phyloP scores from a whole-genome alignment of 108 stramenopile genomes.

The Discostella pseudostelligera region DNA sequence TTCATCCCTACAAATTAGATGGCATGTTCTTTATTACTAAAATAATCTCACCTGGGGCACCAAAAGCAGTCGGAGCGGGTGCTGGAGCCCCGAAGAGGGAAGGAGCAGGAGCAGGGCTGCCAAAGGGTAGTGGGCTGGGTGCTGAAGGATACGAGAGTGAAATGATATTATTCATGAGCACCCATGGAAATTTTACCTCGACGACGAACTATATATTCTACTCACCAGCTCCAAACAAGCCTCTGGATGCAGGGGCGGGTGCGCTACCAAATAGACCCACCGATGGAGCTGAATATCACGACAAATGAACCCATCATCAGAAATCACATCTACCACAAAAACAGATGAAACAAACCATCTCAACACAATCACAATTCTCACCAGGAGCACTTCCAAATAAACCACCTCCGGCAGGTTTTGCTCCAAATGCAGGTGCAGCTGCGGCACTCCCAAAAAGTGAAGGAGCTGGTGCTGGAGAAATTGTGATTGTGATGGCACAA shows the following conservation, averaged over 20 bases:
- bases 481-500: conserved; percentile 31
- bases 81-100: conserved; percentile 25
- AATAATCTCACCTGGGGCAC: not conserved
- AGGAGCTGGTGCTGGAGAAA: conserved; percentile 43
- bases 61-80: conserved; percentile 37
- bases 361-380: conserved; percentile 7
- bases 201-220: no score
- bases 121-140: conserved; percentile 24
- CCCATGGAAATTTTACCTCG: no score
- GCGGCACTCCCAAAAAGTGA: conserved; percentile 42
- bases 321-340: no score
- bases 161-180: no score
- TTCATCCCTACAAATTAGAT: not conserved
- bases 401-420: conserved; percentile 16
- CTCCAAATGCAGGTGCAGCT: conserved; percentile 44
- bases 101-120: conserved; percentile 20
- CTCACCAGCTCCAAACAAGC: conserved; percentile 42
- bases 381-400: conserved; percentile 46
- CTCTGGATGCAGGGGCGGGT: conserved; percentile 53
- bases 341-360: no score
- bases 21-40: no score
- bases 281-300: conserved; percentile 37
- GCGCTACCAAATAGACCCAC: conserved; percentile 61
- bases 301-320: conserved; percentile 20
- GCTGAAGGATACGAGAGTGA: conserved; percentile 17